Percentiles rank a stretch among this genome's conserved stretches.
These are phyloP conservation scores for Brasenia schreberi DNA, from an alignment of 164 flowering plant genomes.

Conservation along the genomic window DNA sequence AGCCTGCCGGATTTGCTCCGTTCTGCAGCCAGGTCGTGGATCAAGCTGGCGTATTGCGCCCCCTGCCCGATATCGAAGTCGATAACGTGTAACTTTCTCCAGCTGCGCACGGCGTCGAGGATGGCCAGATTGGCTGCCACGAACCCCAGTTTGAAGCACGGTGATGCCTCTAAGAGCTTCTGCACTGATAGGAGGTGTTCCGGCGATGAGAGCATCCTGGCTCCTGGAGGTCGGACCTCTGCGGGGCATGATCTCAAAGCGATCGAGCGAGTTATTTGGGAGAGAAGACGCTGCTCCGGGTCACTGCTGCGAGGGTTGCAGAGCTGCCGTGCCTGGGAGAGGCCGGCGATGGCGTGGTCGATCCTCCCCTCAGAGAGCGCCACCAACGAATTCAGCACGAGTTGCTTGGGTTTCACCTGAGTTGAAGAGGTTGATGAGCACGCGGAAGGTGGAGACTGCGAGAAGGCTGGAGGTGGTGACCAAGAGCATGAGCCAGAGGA, in stretches of 20 bases:
- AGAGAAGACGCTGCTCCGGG: slow-evolving; percentile 48
- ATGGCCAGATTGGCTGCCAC: slow-evolving; percentile 70
- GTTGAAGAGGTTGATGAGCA: not conserved
- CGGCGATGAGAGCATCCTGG: slow-evolving; percentile 19
- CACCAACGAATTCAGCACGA: slow-evolving; percentile 43
- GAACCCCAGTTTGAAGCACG: slow-evolving; percentile 68
- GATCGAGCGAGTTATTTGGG: slow-evolving; percentile 37
- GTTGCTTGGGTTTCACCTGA: slow-evolving; percentile 31
- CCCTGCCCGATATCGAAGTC: slow-evolving; percentile 59
- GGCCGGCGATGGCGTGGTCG: slow-evolving; percentile 37
- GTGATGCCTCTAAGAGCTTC: slow-evolving; percentile 44
- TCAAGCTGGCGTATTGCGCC: slow-evolving; percentile 42
- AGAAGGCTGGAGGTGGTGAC: not conserved
- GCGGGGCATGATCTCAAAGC: slow-evolving; percentile 27
- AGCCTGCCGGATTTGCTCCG: slow-evolving; percentile 12
- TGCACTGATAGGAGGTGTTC: slow-evolving; percentile 41
- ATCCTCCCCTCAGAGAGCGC: slow-evolving; percentile 52
- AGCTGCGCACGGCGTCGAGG: slow-evolving; percentile 32
- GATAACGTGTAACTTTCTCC: slow-evolving; percentile 24
- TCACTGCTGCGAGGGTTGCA: slow-evolving; percentile 24
- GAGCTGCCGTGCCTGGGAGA: slow-evolving; percentile 30
- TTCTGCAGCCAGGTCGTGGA: slow-evolving; percentile 34
- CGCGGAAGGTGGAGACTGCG: not conserved
- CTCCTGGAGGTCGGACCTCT: slow-evolving; percentile 19
- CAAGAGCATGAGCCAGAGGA: not conserved